Conservation (phyloP, 2,329 filamentous ascomycete genomes). For the Colletotrichum limetticola region DNA sequence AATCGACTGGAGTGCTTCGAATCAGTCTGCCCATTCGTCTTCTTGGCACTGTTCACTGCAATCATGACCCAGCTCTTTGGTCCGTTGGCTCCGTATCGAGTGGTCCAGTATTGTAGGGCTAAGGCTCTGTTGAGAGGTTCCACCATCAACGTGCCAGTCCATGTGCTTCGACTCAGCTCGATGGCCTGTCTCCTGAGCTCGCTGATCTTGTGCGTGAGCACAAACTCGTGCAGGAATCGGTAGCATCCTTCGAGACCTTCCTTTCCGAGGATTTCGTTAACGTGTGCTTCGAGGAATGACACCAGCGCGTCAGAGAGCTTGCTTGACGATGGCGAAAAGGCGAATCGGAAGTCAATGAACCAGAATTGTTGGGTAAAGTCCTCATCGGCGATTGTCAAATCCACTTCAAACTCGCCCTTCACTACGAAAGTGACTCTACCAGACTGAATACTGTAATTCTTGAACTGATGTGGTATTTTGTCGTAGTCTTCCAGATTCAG, state of each 20-base stretch:
- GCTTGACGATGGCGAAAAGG: slow-evolving; percentile 76
- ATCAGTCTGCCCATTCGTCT: slow-evolving; percentile 50
- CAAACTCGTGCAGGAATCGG: slow-evolving; percentile 85
- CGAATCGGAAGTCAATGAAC: slow-evolving; percentile 91
- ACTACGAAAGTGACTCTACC: slow-evolving; percentile 93
- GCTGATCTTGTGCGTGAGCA: slow-evolving; percentile 90
- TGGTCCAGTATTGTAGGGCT: slow-evolving; percentile 91
- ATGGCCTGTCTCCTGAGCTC: slow-evolving; percentile 82
- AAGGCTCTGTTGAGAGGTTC: slow-evolving; percentile 85
- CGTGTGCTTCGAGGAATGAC: slow-evolving; percentile 72
- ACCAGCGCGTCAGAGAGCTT: slow-evolving; percentile 72
- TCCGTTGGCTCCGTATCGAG: slow-evolving; percentile 64
- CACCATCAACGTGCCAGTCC: slow-evolving; percentile 81
- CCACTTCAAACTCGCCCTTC: slow-evolving; percentile 87
- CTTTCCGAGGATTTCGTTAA: slow-evolving; percentile 76
- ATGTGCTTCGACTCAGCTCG: slow-evolving; percentile 75
- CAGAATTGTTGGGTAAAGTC: slow-evolving; percentile 86
- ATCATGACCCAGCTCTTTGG: slow-evolving; percentile 93
- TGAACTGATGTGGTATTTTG: slow-evolving; percentile 78
- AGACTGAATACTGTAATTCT: slow-evolving; percentile 80
- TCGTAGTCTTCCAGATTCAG: slow-evolving; percentile 88
- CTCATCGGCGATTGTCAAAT: slow-evolving; percentile 90
- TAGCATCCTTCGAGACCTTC: slow-evolving; percentile 85
- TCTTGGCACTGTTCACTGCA: slow-evolving; percentile 77
- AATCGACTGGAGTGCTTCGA: slow-evolving; percentile 64